Evolutionary conservation across 169 alveolate genomes (phyloP).

Genomic region (Cyclospora cayetanensis): DNA sequence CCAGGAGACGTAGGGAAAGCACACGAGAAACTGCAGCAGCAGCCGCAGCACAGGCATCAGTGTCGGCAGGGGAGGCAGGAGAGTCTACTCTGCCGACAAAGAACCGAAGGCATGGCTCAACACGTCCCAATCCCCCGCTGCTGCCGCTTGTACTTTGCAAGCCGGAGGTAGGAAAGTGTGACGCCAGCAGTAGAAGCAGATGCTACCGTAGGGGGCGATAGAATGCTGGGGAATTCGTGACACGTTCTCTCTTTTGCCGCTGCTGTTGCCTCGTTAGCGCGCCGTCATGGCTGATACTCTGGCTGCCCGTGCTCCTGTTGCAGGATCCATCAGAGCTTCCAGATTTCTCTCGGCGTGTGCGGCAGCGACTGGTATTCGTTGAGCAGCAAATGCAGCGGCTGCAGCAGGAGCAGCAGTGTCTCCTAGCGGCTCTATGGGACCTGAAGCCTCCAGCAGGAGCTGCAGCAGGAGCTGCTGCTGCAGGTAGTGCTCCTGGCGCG

Average conservation of each 20-base stretch:
- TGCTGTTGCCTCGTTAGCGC: too few relatives aligned
- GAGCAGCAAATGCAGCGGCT: constrained; percentile 11
- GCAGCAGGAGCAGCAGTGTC: constrained; percentile 18
- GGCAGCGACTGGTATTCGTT: constrained; percentile 18
- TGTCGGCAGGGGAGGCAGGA: not conserved
- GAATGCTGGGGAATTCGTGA: not conserved
- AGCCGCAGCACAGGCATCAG: not conserved
- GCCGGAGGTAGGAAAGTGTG: not conserved
- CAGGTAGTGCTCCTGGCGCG: too few relatives aligned
- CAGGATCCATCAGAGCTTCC: constrained; percentile 15
- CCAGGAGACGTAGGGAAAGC: not conserved
- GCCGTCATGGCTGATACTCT: too few relatives aligned
- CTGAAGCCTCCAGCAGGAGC: constrained; percentile 7
- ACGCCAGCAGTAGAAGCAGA: not conserved
- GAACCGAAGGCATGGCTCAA: not conserved
- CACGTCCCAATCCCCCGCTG: not conserved
- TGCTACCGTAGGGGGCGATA: not conserved
- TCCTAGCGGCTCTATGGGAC: not conserved
- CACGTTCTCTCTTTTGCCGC: not conserved
- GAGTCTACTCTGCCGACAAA: not conserved
- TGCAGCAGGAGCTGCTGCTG: too few relatives aligned
- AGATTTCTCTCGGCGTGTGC: constrained; percentile 13
- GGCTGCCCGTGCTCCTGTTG: not conserved
- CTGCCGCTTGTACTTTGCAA: not conserved
- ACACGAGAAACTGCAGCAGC: not conserved